Evolutionary conservation across 2,329 filamentous ascomycete species (phyloP).

Genomic region (Dactylellina parvicollis): DNA sequence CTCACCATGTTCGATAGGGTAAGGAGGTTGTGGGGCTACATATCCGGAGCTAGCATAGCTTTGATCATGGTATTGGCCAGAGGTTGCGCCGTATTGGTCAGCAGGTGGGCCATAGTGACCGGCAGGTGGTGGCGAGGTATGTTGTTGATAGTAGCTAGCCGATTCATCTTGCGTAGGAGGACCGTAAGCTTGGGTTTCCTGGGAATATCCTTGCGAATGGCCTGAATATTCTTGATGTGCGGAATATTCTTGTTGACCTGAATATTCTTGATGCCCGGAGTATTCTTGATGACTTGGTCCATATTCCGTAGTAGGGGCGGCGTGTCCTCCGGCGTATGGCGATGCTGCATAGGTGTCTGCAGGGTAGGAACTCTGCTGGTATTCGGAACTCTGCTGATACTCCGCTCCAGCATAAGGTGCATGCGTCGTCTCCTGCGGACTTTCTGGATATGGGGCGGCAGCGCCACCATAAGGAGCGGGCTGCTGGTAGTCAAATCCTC

Average conservation of each 20-base stretch:
- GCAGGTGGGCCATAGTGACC: constrained; percentile 37
- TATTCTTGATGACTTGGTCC: constrained; percentile 7
- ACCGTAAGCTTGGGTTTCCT: constrained; percentile 27
- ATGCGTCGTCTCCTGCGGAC: constrained; percentile 32
- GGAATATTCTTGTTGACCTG: constrained; percentile 22
- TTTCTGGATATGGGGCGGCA: constrained; percentile 42
- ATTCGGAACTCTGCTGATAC: constrained; percentile 33
- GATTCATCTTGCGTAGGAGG: constrained; percentile 20
- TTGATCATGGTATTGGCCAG: constrained; percentile 28
- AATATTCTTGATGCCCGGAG: constrained; percentile 32
- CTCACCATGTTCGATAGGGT: constrained; percentile 27
- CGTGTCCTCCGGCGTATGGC: constrained; percentile 27
- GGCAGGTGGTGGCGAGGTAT: constrained; percentile 32
- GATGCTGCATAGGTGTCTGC: constrained; percentile 44
- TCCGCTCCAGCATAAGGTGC: constrained; percentile 31
- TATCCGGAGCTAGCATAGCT: constrained; percentile 30
- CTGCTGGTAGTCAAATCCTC: constrained; percentile 34
- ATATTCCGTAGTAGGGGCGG: constrained; percentile 17
- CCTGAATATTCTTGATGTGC: constrained; percentile 39
- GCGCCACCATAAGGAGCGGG: constrained; percentile 21
- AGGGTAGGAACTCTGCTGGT: constrained; percentile 31
- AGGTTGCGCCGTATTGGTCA: constrained; percentile 5
- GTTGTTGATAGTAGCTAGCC: constrained; percentile 33
- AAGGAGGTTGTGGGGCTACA: constrained; percentile 21
- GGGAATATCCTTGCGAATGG: constrained; percentile 22